phyloP scores from a whole-genome alignment of 257 asterid species.

The Linderniella brevidens region DNA sequence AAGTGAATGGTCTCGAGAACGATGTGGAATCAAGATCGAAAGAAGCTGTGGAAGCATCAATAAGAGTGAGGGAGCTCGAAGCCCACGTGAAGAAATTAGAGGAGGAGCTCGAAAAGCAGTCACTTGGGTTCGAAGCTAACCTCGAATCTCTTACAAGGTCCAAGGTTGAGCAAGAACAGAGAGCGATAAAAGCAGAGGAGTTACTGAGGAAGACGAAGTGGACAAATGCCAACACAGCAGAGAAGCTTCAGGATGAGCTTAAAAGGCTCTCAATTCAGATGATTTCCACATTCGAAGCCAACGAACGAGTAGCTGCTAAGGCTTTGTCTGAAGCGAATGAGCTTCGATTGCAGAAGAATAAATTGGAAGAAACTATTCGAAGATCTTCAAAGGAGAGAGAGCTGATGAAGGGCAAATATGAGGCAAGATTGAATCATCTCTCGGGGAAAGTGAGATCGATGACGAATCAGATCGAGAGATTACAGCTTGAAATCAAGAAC shows the following conservation, averaged over 20 bases:
- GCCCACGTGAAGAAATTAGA: slow-evolving; percentile 36
- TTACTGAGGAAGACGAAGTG: slow-evolving; percentile 54
- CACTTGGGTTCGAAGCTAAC: slow-evolving; percentile 64
- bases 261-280: slow-evolving; percentile 65
- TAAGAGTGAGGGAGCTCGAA: slow-evolving; percentile 35
- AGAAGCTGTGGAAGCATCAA: slow-evolving; percentile 19
- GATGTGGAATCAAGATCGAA: slow-evolving; percentile 33
- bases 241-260: slow-evolving; percentile 73
- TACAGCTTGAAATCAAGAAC: slow-evolving; percentile 40
- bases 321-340: slow-evolving; percentile 68
- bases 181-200: slow-evolving; percentile 90
- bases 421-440: slow-evolving; percentile 36
- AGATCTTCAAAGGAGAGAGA: slow-evolving; percentile 39
- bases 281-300: slow-evolving; percentile 75
- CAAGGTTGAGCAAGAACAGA: slow-evolving; percentile 84
- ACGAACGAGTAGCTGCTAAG: slow-evolving; percentile 70
- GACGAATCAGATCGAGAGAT: slow-evolving; percentile 20
- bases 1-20: slow-evolving; percentile 21
- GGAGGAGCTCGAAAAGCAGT: slow-evolving; percentile 64
- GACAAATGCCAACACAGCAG: slow-evolving; percentile 73
- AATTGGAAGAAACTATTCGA: slow-evolving; percentile 41
- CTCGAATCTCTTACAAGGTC: slow-evolving; percentile 37
- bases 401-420: slow-evolving; percentile 23
- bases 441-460: slow-evolving; percentile 24
- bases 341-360: slow-evolving; percentile 41